Base-by-base conservation (phyloP, 805 yeast species). In the Metschnikowia proteae region DNA sequence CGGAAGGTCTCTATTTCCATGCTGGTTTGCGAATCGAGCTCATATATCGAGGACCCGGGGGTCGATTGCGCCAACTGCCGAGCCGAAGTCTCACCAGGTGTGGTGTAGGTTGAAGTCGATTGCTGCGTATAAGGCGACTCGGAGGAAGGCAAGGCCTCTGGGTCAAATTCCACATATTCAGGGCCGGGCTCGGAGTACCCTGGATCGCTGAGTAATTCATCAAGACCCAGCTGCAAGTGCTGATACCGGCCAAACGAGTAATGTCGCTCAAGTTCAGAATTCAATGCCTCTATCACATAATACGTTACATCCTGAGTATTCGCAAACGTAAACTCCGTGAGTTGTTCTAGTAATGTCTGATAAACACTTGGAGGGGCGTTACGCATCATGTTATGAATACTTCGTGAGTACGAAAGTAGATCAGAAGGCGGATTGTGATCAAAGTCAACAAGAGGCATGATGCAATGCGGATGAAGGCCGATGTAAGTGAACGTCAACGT, bases 391-490 rank as follows among this genome's bases (percentile, higher is more conserved):
- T 34, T 32, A 8, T 50, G 51, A 40, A 51, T 42, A 30, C 51
- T 45, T 22, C 39, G 27, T 26, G 48, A 45, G 13, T 48, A 53
- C 6, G 60, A 57, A 9, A 66, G 30, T 23, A 63, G 51, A 45
- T 65, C 69, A 2, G 59, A 41, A 7, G 57, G 56, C 6, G 38
- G 46, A 6, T 45, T 43, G 3, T 41, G 41, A 23, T 60, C 62
- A 34, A 59, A 61, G 13, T 57, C 56, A 0, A 70, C 56, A 27
- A 70, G 49, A 5, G 73, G 72, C 23, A 63, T 45, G 9, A 66
- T 47, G 22, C 54, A 53, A 42, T 62, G 64, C 3, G 71, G 69
- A 50, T 68, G 71, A 3, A 69, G 47, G 4, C 67, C 68, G 7
- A 67, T 46, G 40, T 58, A 69, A 10, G 70, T 59, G 50, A 57